phyloP scores from a whole-genome alignment of 768 basidiomycete species.

The Naganishia randhawae region DNA sequence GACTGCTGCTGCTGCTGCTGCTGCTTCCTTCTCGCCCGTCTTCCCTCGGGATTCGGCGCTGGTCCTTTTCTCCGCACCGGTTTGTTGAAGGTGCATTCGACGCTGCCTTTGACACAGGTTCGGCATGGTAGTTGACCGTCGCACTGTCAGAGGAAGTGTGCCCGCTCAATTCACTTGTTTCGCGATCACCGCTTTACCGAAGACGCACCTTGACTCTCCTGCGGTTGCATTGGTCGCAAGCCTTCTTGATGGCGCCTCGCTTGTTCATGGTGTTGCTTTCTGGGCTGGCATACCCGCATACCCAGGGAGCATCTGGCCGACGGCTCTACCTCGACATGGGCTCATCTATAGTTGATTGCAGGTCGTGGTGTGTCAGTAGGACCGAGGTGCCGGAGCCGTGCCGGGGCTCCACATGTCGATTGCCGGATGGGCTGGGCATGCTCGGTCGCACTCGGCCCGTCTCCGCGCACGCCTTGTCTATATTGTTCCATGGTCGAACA shows the following conservation, averaged over 20 bases:
- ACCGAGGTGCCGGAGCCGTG: too few relatives aligned
- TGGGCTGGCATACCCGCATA: too few relatives aligned
- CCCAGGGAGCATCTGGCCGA: too few relatives aligned
- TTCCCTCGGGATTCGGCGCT: conserved; percentile 19
- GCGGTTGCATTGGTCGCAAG: conserved; percentile 39
- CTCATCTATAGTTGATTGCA: too few relatives aligned
- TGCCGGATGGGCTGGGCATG: too few relatives aligned
- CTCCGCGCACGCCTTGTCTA: too few relatives aligned
- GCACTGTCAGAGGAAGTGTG: conserved; percentile 26
- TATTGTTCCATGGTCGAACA: too few relatives aligned
- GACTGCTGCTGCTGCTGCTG: background rate
- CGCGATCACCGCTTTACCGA: background rate
- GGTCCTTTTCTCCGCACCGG: conserved; percentile 36
- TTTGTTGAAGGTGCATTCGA: conserved; percentile 35
- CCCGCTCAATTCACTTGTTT: too few relatives aligned
- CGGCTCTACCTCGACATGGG: too few relatives aligned
- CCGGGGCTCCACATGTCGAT: too few relatives aligned
- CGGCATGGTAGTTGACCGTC: conserved; percentile 32
- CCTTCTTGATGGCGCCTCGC: conserved; percentile 22
- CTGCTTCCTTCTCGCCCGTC: background rate
- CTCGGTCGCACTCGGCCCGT: too few relatives aligned
- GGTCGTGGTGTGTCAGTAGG: too few relatives aligned
- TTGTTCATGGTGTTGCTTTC: background rate
- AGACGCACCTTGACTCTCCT: conserved; percentile 35
- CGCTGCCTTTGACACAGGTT: conserved; percentile 23